A percentile compares a stretch with the other conserved stretches of the same genome.
phyloP scores from a whole-genome alignment of 495 filamentous ascomycete species.

The Pseudoneurospora amorphoporcata region DNA sequence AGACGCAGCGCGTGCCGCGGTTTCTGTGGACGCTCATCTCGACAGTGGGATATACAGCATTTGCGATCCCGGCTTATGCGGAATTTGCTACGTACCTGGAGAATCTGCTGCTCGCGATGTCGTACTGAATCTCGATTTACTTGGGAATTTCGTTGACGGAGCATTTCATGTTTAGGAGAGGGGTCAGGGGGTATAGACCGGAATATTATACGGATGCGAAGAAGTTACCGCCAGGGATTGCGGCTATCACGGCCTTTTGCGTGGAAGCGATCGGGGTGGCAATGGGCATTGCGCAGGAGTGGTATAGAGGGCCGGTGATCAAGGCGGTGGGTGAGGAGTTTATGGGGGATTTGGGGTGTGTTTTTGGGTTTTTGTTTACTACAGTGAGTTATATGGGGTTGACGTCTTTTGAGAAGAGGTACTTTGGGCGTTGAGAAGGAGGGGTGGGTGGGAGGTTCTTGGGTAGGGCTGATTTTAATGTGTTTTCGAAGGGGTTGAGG shows the following conservation, averaged over 20 bases:
- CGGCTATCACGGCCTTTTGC: conserved; percentile 56
- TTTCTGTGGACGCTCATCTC: conserved; percentile 66
- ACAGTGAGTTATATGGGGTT: conserved; percentile 35
- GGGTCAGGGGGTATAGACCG: conserved; percentile 49
- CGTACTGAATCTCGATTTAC: conserved; percentile 83
- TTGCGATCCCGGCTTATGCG: conserved; percentile 67
- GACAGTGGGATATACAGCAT: conserved; percentile 60
- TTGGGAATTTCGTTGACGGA: conserved; percentile 60
- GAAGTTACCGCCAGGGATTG: conserved; percentile 60
- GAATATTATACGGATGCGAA: conserved; percentile 49
- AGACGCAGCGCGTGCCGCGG: conserved; percentile 59
- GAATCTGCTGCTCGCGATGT: conserved; percentile 72
- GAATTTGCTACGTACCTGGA: conserved; percentile 62
- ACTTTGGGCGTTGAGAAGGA: conserved; percentile 35
- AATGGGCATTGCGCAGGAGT: conserved; percentile 66
- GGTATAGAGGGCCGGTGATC: conserved; percentile 67
- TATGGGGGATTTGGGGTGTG: conserved; percentile 70
- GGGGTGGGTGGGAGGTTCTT: not conserved
- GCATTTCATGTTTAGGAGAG: conserved; percentile 67
- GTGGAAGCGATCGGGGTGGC: conserved; percentile 64
- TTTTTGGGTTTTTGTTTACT: conserved; percentile 52
- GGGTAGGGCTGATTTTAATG: not conserved
- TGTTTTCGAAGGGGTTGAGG: not conserved
- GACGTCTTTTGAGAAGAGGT: conserved; percentile 43
- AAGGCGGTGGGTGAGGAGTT: conserved; percentile 45